Conservation (phyloP, 129 eudicot genomes). For the Dittrichia graveolens region DNA sequence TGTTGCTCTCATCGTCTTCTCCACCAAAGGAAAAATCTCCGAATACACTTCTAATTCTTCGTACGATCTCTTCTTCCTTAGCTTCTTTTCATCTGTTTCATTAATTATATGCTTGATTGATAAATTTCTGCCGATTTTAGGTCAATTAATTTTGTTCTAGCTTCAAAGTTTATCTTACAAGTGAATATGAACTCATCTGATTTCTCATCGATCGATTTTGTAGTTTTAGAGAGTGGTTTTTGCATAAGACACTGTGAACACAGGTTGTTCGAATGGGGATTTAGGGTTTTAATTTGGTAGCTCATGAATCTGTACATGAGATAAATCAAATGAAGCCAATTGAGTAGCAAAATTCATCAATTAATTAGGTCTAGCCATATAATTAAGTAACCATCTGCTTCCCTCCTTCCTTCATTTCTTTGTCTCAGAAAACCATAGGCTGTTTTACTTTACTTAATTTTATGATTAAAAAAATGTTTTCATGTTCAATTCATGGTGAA, state of each 20-base stretch:
- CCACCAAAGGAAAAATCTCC: constrained; percentile 40
- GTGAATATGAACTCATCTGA: background rate
- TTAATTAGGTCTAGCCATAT: background rate
- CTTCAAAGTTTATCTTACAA: background rate
- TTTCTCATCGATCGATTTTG: background rate
- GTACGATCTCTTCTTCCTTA: constrained; percentile 24
- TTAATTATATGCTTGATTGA: background rate
- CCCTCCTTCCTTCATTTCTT: too few relatives aligned
- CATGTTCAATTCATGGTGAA: background rate
- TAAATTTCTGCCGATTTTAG: background rate
- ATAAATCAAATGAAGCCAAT: background rate
- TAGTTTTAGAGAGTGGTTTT: too few relatives aligned
- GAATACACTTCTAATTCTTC: constrained; percentile 37
- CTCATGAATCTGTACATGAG: background rate
- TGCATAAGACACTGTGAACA: background rate
- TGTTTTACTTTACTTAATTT: background rate
- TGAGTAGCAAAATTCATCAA: background rate
- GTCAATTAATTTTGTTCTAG: background rate
- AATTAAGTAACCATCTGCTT: too few relatives aligned
- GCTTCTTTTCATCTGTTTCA: background rate
- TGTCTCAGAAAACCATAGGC: too few relatives aligned
- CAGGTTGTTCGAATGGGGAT: constrained; percentile 3
- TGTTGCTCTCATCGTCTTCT: constrained; percentile 44
- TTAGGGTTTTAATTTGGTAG: background rate
- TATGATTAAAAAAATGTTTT: constrained; percentile 30